Conservation (phyloP, 2,329 filamentous ascomycete genomes). For the Lasiodiplodia sp. region DNA sequence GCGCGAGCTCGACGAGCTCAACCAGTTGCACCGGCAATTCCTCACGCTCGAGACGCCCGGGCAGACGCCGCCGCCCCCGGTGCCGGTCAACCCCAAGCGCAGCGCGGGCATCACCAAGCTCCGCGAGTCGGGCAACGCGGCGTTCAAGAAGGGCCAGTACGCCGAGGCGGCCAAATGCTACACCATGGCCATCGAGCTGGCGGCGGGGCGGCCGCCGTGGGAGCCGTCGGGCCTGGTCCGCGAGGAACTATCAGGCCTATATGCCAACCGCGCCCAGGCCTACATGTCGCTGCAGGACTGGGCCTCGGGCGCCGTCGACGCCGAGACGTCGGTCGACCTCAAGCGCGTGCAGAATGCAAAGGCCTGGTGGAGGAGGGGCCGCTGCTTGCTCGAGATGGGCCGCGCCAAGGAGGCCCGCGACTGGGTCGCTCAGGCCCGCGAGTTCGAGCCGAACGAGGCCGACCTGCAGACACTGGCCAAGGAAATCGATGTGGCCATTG, state of each 20-base stretch:
- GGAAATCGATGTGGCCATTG: constrained; percentile 60
- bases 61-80: constrained; percentile 79
- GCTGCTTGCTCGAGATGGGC: constrained; percentile 90
- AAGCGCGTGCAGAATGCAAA: constrained; percentile 89
- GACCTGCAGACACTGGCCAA: constrained; percentile 47
- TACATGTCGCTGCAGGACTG: constrained; percentile 83
- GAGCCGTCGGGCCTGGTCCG: constrained; percentile 83
- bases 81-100: constrained; percentile 93
- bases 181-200: constrained; percentile 89
- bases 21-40: constrained; percentile 78
- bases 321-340: constrained; percentile 85
- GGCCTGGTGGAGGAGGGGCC: constrained; percentile 89
- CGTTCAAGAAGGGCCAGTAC: constrained; percentile 80
- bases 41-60: constrained; percentile 69
- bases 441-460: constrained; percentile 74
- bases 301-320: constrained; percentile 87
- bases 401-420: constrained; percentile 80
- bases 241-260: constrained; percentile 82
- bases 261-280: constrained; percentile 88
- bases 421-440: constrained; percentile 79
- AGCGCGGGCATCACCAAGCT: constrained; percentile 88
- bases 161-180: constrained; percentile 82
- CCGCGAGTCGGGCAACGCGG: constrained; percentile 82
- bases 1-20: constrained; percentile 71
- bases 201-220: constrained; percentile 80